phyloP scores from a whole-genome alignment of 768 basidiomycete species.

The Mycena metata region DNA sequence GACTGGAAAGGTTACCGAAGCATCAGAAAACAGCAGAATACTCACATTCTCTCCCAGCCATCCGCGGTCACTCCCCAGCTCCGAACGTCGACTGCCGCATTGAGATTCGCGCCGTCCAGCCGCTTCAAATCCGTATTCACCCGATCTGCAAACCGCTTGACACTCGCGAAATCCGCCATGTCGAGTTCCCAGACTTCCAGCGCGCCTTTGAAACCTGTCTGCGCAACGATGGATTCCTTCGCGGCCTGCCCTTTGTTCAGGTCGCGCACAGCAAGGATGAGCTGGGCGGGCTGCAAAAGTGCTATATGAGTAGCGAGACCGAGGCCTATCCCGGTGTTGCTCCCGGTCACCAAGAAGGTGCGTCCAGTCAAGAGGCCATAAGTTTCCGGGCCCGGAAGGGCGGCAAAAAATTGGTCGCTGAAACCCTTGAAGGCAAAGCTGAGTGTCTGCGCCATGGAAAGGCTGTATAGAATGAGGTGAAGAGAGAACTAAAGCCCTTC shows the following conservation, averaged over 20 bases:
- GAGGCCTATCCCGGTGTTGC: conserved; percentile 56
- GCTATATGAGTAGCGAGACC: conserved; percentile 47
- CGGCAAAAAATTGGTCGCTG: conserved; percentile 20
- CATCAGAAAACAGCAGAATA: neutral
- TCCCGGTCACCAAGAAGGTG: conserved; percentile 54
- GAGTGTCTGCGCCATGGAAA: conserved; percentile 12
- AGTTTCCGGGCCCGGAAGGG: conserved; percentile 1
- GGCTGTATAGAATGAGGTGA: too few species aligned
- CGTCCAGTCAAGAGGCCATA: conserved; percentile 49
- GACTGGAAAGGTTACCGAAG: neutral
- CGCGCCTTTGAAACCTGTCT: conserved; percentile 18
- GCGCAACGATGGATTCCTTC: conserved; percentile 7
- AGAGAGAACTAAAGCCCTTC: too few species aligned
- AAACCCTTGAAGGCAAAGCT: conserved; percentile 12
- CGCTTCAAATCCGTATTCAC: conserved; percentile 20
- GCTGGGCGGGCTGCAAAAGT: conserved; percentile 17
- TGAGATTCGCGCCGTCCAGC: conserved; percentile 32
- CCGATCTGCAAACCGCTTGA: conserved; percentile 24
- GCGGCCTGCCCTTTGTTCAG: conserved; percentile 27
- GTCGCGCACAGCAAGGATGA: conserved; percentile 31
- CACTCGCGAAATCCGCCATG: conserved; percentile 28
- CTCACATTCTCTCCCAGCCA: conserved; percentile 32
- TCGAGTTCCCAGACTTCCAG: conserved; percentile 33
- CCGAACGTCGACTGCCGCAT: conserved; percentile 9
- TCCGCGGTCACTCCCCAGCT: conserved; percentile 16